Evolutionary conservation across 805 yeast genomes (phyloP), one percentile per base, ranked within the genome.

Genomic region (Candida qinlingensis): DNA sequence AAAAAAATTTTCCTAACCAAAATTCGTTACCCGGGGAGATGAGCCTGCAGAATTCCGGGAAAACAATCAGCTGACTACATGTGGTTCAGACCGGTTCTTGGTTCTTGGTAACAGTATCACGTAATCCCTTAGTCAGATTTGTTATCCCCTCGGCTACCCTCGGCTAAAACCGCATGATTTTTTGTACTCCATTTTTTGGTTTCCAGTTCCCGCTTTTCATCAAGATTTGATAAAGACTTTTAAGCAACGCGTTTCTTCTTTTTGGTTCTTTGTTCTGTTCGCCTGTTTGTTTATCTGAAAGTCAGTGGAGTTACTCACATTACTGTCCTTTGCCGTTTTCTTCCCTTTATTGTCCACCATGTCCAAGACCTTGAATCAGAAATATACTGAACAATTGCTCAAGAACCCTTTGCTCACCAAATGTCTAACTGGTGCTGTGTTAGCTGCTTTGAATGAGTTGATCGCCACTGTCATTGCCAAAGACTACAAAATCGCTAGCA

Each of bases 381-480:
- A 51, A 19, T 71, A 80, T 53, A 62, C 76, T 28, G 46, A 56
- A 3, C 64, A 67, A 34, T 60, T 82, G 38, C 56, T 63, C 7
- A 69, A 66, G 48, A 69, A 79, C 51, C 89, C 89, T 1, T 62
- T 83, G 10, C 61, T 77, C 42, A 81, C 87, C 43, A 83, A 83
- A 58, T 70, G 82, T 1, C 53, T 76, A 19, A 82, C 87, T 0
- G 73, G 81, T 2, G 83, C 79, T 0, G 58, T 75, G 1, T 65
- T 82, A n/a, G 76, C 77, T 7, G 71, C 78, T 0, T 65, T 82
- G 41, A 81, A 81, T 54, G 89, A 83, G 59, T 64, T 74, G 37
- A 70, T 82, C 12, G 83, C 87, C 0, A 70, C 81, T 3, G 50
- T 66, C 0, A 56, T 77, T 11, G 72, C 86, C 3, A 71, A 74